Percentiles rank a stretch among this genome's conserved stretches.
These are phyloP conservation scores for Helotiales sp. DNA, from an alignment of 2,329 filamentous ascomycete genomes.

Conservation along the genomic window DNA sequence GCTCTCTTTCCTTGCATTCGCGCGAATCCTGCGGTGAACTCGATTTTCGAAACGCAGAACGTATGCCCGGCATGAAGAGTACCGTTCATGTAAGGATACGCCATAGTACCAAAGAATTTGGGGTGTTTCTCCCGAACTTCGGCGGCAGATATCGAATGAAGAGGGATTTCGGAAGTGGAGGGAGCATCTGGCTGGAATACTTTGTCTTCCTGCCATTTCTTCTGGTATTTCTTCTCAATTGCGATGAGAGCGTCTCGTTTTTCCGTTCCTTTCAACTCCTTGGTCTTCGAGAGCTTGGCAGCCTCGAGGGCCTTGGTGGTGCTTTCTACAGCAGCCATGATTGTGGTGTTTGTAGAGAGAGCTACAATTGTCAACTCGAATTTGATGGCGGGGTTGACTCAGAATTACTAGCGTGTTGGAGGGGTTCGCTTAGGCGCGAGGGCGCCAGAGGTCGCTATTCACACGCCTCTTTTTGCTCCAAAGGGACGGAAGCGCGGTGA, in stretches of 20 bases:
- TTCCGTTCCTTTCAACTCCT: constrained; percentile 71
- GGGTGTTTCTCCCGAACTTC: constrained; percentile 79
- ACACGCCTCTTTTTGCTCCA: too few relatives aligned
- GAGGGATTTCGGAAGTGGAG: constrained; percentile 72
- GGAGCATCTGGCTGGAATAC: constrained; percentile 89
- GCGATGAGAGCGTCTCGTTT: constrained; percentile 82
- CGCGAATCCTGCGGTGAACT: constrained; percentile 84
- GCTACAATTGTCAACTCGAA: too few relatives aligned
- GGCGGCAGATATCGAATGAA: constrained; percentile 69
- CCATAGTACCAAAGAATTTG: constrained; percentile 87
- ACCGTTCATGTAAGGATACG: constrained; percentile 83
- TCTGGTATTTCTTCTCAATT: constrained; percentile 90
- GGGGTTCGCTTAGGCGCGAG: constrained; percentile 18
- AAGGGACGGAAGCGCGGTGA: too few relatives aligned
- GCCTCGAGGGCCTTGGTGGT: constrained; percentile 48
- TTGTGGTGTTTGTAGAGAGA: constrained; percentile 25
- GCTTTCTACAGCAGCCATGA: constrained; percentile 44
- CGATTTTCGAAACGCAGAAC: constrained; percentile 89
- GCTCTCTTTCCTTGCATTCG: constrained; percentile 87
- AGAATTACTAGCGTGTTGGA: constrained; percentile 27
- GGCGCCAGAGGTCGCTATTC: too few relatives aligned
- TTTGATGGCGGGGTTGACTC: too few relatives aligned
- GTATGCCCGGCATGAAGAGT: constrained; percentile 87
- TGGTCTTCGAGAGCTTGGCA: constrained; percentile 56
- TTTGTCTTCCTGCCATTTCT: constrained; percentile 73